phyloP scores from a whole-genome alignment of 306 rosid species.

The Mucuna pruriens region DNA sequence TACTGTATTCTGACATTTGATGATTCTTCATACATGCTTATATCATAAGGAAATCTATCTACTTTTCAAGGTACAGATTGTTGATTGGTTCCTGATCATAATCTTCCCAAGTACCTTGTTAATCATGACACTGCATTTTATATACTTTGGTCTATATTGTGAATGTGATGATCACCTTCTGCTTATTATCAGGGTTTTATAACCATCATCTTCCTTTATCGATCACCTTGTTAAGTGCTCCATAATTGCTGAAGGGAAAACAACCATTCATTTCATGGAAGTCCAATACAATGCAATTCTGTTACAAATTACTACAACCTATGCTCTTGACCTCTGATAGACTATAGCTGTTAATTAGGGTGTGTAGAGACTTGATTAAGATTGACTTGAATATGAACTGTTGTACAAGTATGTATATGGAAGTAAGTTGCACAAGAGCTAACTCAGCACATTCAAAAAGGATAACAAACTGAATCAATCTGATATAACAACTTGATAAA shows the following conservation, averaged over 20 bases:
- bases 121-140: background rate
- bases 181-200: background rate
- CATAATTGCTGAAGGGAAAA: background rate
- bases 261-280: background rate
- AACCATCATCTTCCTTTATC: background rate
- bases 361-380: background rate
- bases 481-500: too few species aligned
- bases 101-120: background rate
- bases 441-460: too few species aligned
- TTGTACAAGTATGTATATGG: too few species aligned
- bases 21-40: constrained; percentile 17
- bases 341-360: background rate
- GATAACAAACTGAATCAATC: too few species aligned
- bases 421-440: too few species aligned
- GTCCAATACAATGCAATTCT: background rate
- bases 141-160: background rate
- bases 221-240: background rate
- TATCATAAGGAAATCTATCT: constrained; percentile 16
- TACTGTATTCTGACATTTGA: constrained; percentile 25
- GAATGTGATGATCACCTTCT: constrained; percentile 3
- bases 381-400: too few species aligned
- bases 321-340: background rate
- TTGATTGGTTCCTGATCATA: background rate
- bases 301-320: background rate
- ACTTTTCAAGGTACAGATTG: constrained; percentile 7